These are phyloP conservation scores for Melastoma malabathricum DNA, from an alignment of 345 rosid species.

Conservation along the genomic window DNA sequence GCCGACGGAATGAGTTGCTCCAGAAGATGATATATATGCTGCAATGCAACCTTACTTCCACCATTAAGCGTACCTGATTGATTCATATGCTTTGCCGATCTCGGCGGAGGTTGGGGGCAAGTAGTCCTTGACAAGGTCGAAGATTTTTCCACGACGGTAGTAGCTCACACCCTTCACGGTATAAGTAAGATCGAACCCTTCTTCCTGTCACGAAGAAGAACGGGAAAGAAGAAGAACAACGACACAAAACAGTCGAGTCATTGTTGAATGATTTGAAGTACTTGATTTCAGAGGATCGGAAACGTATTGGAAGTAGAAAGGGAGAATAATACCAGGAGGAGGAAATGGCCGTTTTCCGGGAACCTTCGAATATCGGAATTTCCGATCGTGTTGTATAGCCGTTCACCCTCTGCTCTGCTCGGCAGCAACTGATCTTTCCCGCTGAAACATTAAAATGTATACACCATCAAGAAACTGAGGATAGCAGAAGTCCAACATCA, in stretches of 20 bases:
- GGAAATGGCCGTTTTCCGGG: constrained; percentile 49
- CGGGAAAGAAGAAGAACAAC: background rate
- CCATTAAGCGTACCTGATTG: constrained; percentile 17
- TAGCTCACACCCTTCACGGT: constrained; percentile 28
- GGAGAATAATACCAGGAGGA: constrained; percentile 49
- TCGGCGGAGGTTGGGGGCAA: constrained; percentile 37
- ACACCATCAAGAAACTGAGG: background rate
- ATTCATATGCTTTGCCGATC: constrained; percentile 20
- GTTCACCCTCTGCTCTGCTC: constrained; percentile 50
- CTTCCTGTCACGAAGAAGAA: constrained; percentile 30
- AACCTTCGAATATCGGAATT: constrained; percentile 48
- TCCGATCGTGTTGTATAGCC: constrained; percentile 29
- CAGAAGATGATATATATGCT: background rate
- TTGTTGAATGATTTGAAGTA: no score
- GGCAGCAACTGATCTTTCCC: constrained; percentile 72
- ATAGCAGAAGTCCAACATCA: background rate
- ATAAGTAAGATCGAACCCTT: constrained; percentile 30
- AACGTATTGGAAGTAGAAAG: constrained; percentile 5
- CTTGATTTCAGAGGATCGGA: no score
- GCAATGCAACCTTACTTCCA: background rate
- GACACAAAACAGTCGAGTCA: no score
- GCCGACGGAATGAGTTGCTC: background rate
- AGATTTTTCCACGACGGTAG: constrained; percentile 40
- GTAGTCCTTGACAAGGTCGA: constrained; percentile 32
- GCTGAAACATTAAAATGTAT: constrained; percentile 18